phyloP scores from a whole-genome alignment of 495 filamentous ascomycete species.

The Penicillium subrubescens region DNA sequence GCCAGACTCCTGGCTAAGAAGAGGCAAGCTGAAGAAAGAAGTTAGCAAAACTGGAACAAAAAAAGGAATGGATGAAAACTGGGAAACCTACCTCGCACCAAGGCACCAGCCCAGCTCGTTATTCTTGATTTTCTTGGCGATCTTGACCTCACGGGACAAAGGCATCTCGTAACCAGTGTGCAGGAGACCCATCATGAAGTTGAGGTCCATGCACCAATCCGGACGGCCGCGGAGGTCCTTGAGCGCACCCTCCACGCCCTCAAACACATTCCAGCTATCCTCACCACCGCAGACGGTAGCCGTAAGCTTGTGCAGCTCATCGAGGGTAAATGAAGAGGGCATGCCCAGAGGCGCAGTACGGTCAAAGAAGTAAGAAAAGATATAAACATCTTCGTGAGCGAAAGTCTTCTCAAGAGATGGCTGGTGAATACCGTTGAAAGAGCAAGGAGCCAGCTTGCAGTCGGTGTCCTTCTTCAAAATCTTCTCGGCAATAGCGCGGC shows the following conservation, averaged over 20 bases:
- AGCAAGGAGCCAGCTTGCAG: constrained; percentile 86
- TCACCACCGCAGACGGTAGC: constrained; percentile 82
- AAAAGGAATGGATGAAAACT: neutral
- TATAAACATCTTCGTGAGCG: constrained; percentile 86
- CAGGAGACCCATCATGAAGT: constrained; percentile 88
- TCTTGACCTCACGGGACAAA: constrained; percentile 90
- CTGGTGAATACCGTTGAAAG: constrained; percentile 96
- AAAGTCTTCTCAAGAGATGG: constrained; percentile 93
- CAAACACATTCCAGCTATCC: constrained; percentile 75
- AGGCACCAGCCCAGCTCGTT: constrained; percentile 98
- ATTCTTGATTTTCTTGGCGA: constrained; percentile 96
- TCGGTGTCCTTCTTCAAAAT: constrained; percentile 84
- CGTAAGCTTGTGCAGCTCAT: constrained; percentile 82
- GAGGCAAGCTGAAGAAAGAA: constrained; percentile 61
- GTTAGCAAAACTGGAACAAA: constrained; percentile 29
- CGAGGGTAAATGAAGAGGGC: constrained; percentile 90
- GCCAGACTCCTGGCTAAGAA: constrained; percentile 70
- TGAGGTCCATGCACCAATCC: constrained; percentile 91
- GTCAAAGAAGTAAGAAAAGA: constrained; percentile 97
- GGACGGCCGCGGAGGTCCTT: constrained; percentile 76
- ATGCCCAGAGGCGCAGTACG: constrained; percentile 89
- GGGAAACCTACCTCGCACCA: constrained; percentile 75
- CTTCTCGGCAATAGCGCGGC: constrained; percentile 84
- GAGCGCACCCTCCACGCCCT: constrained; percentile 66
- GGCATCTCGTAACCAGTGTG: constrained; percentile 99